Percentiles rank a stretch among this genome's conserved stretches.
phyloP scores from a whole-genome alignment of 495 filamentous ascomycete species.

The Chaetomidium leptoderma region DNA sequence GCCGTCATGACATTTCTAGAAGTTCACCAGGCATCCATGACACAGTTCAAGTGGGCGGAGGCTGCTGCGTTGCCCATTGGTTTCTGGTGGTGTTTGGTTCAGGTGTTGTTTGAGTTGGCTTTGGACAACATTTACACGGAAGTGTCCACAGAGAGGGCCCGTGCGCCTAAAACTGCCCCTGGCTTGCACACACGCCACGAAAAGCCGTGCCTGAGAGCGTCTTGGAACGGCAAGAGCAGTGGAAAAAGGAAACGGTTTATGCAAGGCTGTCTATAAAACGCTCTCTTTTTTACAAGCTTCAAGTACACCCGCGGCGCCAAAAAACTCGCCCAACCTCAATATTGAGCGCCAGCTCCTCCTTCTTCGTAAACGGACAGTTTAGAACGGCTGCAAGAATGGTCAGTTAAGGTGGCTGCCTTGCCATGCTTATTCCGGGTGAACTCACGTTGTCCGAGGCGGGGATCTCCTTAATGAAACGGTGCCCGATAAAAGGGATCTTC shows the following conservation, averaged over 20 bases:
- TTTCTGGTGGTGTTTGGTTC: no score
- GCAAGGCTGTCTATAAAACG: conserved; percentile 21
- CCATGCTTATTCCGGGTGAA: not conserved
- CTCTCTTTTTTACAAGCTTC: conserved; percentile 23
- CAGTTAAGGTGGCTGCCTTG: conserved; percentile 1
- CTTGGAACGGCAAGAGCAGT: no score
- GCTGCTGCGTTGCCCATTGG: no score
- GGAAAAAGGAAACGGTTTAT: not conserved
- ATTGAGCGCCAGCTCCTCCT: no score
- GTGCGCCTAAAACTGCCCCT: no score
- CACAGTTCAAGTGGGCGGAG: no score
- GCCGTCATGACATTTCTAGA: conserved; percentile 4
- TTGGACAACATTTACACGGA: no score
- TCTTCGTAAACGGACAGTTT: no score
- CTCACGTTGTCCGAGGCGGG: conserved; percentile 57
- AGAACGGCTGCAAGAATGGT: conserved; percentile 40
- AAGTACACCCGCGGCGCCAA: not conserved
- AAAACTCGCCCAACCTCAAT: conserved; percentile 1
- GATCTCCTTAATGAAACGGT: conserved; percentile 47
- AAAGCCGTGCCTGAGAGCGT: no score
- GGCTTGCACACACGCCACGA: no score
- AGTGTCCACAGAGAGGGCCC: no score
- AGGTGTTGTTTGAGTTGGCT: no score
- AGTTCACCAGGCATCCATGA: not conserved
- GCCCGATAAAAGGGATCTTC: conserved; percentile 51